A percentile compares a stretch with the other conserved stretches of the same genome.
Conservation (phyloP, 768 basidiomycete species). For the Leccinellum luteum region DNA sequence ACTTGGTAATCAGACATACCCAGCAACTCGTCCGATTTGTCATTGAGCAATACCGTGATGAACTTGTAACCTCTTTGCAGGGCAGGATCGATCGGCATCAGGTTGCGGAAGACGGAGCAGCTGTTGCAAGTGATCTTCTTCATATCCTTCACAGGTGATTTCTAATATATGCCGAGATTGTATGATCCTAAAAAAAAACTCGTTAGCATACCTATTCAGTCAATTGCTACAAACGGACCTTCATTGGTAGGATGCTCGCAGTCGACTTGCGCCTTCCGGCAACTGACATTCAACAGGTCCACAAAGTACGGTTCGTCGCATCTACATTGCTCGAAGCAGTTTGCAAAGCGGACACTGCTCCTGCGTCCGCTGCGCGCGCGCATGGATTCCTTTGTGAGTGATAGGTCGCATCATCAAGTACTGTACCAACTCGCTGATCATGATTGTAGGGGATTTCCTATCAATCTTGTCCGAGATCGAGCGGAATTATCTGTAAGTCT, state of each 20-base stretch:
- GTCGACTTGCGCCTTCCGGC: background rate
- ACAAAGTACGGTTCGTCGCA: slow-evolving; percentile 92
- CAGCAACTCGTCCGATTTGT: slow-evolving; percentile 94
- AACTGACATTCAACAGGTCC: slow-evolving; percentile 49
- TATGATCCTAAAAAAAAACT: slow-evolving; percentile 2
- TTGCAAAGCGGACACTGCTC: slow-evolving; percentile 74
- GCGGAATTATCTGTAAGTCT: slow-evolving; percentile 75
- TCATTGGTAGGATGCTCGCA: slow-evolving; percentile 51
- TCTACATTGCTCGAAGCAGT: slow-evolving; percentile 86
- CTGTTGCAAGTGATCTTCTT: slow-evolving; percentile 83
- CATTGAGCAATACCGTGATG: slow-evolving; percentile 88
- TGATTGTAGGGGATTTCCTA: slow-evolving; percentile 77
- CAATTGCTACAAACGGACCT: slow-evolving; percentile 86
- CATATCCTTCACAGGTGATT: slow-evolving; percentile 77
- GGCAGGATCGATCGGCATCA: slow-evolving; percentile 61
- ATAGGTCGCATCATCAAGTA: background rate
- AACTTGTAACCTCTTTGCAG: slow-evolving; percentile 68
- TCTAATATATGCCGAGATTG: background rate
- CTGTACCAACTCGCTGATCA: slow-evolving; percentile 4
- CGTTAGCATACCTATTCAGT: slow-evolving; percentile 84
- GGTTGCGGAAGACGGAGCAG: slow-evolving; percentile 72
- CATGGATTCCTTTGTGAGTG: slow-evolving; percentile 80
- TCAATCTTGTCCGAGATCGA: slow-evolving; percentile 91
- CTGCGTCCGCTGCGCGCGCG: slow-evolving; percentile 78
- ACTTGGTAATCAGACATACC: background rate